Evolutionary conservation across 768 basidiomycete genomes (phyloP).

Genomic region (Trametes cinnabarina): DNA sequence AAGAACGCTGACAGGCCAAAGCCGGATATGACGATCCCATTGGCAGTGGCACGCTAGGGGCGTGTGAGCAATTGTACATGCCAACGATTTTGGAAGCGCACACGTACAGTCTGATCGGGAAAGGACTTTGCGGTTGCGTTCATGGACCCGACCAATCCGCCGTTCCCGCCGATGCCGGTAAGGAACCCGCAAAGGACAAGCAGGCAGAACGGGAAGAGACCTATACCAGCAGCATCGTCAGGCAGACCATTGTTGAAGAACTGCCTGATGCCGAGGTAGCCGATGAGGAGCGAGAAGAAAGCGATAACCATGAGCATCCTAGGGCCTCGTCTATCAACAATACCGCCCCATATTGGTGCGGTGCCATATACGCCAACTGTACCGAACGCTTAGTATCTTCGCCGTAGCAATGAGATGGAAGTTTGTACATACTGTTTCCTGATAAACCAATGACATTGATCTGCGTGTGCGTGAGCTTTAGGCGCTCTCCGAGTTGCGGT

Average conservation of each 20-base stretch:
- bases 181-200: slow-evolving; percentile 65
- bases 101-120: slow-evolving; percentile 58
- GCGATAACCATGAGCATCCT: slow-evolving; percentile 60
- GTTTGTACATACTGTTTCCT: slow-evolving; percentile 71
- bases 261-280: slow-evolving; percentile 72
- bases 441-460: slow-evolving; percentile 80
- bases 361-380: slow-evolving; percentile 74
- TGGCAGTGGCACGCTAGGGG: slow-evolving; percentile 66
- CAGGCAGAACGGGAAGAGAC: slow-evolving; percentile 42
- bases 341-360: slow-evolving; percentile 76
- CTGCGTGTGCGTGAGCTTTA: slow-evolving; percentile 75
- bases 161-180: slow-evolving; percentile 77
- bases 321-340: slow-evolving; percentile 75
- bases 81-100: neutral
- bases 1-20: slow-evolving; percentile 91
- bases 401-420: too few species aligned
- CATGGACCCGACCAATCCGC: slow-evolving; percentile 64
- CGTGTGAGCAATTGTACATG: neutral
- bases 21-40: slow-evolving; percentile 78
- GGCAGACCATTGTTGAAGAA: slow-evolving; percentile 57
- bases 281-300: slow-evolving; percentile 58
- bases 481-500: slow-evolving; percentile 78
- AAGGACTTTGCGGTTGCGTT: slow-evolving; percentile 86
- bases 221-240: slow-evolving; percentile 28
- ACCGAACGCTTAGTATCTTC: too few species aligned